Percentiles rank a stretch among this genome's conserved stretches.
Conservation (phyloP, 2,329 filamentous ascomycete genomes). For the Aspergillus novofumigatus region DNA sequence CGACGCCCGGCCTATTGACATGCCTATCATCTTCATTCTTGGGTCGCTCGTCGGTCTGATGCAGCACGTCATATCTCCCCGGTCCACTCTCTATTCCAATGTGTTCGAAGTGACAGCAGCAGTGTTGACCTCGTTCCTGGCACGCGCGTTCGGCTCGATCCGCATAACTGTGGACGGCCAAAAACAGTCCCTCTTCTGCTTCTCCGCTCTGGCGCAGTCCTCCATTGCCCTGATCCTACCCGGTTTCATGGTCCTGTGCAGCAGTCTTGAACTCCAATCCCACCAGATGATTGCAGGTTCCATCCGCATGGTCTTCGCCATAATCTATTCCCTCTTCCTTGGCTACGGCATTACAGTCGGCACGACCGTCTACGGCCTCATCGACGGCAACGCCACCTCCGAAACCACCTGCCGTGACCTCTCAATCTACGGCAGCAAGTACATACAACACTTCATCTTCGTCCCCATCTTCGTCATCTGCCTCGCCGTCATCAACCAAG, state of each 20-base stretch:
- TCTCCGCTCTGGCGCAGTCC: slow-evolving; percentile 63
- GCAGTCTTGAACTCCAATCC: slow-evolving; percentile 60
- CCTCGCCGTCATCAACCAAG: slow-evolving; percentile 73
- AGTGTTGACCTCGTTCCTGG: slow-evolving; percentile 63
- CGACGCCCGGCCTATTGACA: slow-evolving; percentile 67
- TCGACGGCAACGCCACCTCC: slow-evolving; percentile 50
- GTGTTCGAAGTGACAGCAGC: slow-evolving; percentile 61
- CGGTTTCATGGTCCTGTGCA: slow-evolving; percentile 57
- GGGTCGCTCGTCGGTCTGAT: slow-evolving; percentile 69
- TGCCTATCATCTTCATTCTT: slow-evolving; percentile 70
- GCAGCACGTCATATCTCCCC: slow-evolving; percentile 68
- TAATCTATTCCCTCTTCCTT: slow-evolving; percentile 65
- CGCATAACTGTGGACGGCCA: slow-evolving; percentile 27
- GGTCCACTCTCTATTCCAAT: slow-evolving; percentile 63
- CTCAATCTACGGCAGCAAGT: slow-evolving; percentile 27
- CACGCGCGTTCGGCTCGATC: slow-evolving; percentile 64
- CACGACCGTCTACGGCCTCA: slow-evolving; percentile 54
- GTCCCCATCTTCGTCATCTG: slow-evolving; percentile 69
- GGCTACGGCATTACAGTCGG: slow-evolving; percentile 66
- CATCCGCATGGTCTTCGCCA: slow-evolving; percentile 65
- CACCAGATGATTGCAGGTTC: slow-evolving; percentile 63
- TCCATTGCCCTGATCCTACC: slow-evolving; percentile 66
- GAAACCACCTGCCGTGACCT: slow-evolving; percentile 41
- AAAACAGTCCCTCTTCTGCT: slow-evolving; percentile 55
- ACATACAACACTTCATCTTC: slow-evolving; percentile 60